Evolutionary conservation across 2,329 filamentous ascomycete genomes (phyloP).

Genomic region (Talaromyces sp.): DNA sequence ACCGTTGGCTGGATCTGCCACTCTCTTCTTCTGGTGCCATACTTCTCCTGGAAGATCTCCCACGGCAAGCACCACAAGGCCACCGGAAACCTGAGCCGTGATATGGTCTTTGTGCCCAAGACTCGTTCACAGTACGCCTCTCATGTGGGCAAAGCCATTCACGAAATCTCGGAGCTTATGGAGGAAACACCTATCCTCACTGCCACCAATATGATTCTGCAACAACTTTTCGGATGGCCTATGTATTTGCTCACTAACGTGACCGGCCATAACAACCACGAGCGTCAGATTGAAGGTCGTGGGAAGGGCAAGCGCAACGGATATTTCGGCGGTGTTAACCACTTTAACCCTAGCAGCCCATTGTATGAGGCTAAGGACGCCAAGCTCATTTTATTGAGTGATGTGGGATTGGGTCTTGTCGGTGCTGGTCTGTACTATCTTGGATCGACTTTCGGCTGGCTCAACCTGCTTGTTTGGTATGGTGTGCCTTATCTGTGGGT

Average conservation of each 20-base stretch:
- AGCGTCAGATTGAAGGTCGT: slow-evolving; percentile 85
- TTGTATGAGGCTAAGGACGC: slow-evolving; percentile 89
- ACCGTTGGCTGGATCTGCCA: slow-evolving; percentile 87
- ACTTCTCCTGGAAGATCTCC: slow-evolving; percentile 99
- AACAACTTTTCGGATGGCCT: slow-evolving; percentile 92
- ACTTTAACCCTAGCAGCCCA: slow-evolving; percentile 84
- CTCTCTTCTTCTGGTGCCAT: slow-evolving; percentile 83
- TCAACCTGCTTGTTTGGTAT: slow-evolving; percentile 92
- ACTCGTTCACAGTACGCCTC: slow-evolving; percentile 76
- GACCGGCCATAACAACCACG: slow-evolving; percentile 93
- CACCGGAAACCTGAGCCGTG: slow-evolving; percentile 91
- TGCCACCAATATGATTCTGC: slow-evolving; percentile 64
- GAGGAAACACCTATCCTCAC: slow-evolving; percentile 93
- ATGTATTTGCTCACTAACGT: slow-evolving; percentile 88
- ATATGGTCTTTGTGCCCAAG: slow-evolving; percentile 98
- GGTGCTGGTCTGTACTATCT: slow-evolving; percentile 60
- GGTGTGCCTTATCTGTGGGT: slow-evolving; percentile 93
- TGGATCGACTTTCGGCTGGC: slow-evolving; percentile 71
- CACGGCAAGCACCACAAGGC: slow-evolving; percentile 99
- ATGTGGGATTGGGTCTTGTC: slow-evolving; percentile 69
- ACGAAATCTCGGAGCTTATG: slow-evolving; percentile 81
- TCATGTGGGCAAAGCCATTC: slow-evolving; percentile 65
- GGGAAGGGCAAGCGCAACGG: slow-evolving; percentile 91
- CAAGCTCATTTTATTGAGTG: slow-evolving; percentile 77
- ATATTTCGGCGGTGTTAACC: slow-evolving; percentile 75